These are phyloP conservation scores for Beta corolliflora DNA, from an alignment of 179 eudicot genomes.

Conservation along the genomic window DNA sequence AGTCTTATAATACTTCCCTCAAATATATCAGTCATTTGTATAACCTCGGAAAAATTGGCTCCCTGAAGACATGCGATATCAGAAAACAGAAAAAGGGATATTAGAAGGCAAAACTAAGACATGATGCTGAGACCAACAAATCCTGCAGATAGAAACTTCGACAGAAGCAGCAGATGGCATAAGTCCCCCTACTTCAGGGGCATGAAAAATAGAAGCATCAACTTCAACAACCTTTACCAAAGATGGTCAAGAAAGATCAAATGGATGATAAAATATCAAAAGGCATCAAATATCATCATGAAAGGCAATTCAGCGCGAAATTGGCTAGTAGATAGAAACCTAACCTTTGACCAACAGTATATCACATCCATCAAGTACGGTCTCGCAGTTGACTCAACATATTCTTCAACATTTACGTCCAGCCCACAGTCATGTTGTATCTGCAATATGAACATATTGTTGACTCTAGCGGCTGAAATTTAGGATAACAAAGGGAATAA, in stretches of 20 bases:
- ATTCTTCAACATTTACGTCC: slow-evolving; percentile 87
- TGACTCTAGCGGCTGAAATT: neutral
- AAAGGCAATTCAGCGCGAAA: neutral
- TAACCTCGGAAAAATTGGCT: slow-evolving; percentile 79
- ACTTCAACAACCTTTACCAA: neutral
- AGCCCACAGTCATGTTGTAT: slow-evolving; percentile 95
- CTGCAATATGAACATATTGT: slow-evolving; percentile 43
- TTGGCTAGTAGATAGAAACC: neutral
- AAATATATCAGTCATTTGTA: slow-evolving; percentile 97
- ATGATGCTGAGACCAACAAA: neutral
- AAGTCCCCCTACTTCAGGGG: neutral
- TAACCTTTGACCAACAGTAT: slow-evolving; percentile 97
- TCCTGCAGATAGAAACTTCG: slow-evolving; percentile 3
- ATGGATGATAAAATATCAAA: neutral
- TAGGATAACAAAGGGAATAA: neutral
- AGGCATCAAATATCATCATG: neutral
- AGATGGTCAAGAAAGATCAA: neutral
- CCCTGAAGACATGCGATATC: slow-evolving; percentile 53
- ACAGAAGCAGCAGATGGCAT: slow-evolving; percentile 1
- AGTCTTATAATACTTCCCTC: slow-evolving; percentile 93
- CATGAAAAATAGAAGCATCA: neutral
- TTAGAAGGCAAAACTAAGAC: neutral
- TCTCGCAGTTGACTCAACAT: slow-evolving; percentile 85
- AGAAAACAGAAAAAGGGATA: slow-evolving; percentile 7
- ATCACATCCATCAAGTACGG: slow-evolving; percentile 99